A percentile compares a stretch with the other conserved stretches of the same genome.
Conservation (phyloP, 2,329 filamentous ascomycete species). For the Cryphonectria parasitica region DNA sequence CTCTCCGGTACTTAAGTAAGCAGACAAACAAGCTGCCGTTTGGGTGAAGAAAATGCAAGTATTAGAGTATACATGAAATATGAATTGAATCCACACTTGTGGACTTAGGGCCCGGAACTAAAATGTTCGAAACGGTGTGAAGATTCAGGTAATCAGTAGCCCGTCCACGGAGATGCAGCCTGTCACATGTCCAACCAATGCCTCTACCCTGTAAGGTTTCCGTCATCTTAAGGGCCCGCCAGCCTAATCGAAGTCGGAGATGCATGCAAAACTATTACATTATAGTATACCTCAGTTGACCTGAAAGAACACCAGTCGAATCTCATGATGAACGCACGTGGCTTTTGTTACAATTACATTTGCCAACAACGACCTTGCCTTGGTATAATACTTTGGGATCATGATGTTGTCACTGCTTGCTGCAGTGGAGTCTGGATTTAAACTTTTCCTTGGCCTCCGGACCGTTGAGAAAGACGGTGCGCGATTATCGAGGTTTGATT, state of each 20-base stretch:
- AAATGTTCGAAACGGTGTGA: background rate
- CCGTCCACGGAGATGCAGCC: background rate
- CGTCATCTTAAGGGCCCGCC: background rate
- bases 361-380: background rate
- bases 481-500: background rate
- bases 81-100: too few relatives aligned
- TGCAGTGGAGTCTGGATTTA: background rate
- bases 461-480: background rate
- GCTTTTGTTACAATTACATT: background rate
- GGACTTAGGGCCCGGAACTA: too few relatives aligned
- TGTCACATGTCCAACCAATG: background rate
- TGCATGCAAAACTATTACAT: background rate
- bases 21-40: too few relatives aligned
- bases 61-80: too few relatives aligned
- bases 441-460: background rate
- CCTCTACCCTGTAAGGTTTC: background rate
- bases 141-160: background rate
- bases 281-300: background rate
- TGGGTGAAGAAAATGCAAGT: too few relatives aligned
- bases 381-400: background rate
- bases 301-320: background rate
- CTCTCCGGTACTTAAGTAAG: too few relatives aligned
- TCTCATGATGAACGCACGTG: background rate
- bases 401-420: background rate
- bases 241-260: background rate